Base-by-base conservation (phyloP, 2,329 filamentous ascomycete genomes). In the Rhynchosporium secalis region DNA sequence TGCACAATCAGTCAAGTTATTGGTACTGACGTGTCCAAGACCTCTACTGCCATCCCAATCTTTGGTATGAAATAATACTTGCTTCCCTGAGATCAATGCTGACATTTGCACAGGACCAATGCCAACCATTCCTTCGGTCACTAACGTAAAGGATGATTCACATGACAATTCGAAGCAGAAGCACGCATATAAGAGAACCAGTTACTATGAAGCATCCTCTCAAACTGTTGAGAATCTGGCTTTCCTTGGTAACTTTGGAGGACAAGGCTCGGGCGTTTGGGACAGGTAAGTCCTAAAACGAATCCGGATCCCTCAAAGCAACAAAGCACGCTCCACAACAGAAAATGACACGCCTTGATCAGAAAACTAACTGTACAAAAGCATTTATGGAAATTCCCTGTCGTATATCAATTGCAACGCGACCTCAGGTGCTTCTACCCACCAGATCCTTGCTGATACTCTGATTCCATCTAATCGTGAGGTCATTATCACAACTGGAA, bases 181-280 rank as follows among this genome's bases (percentile, higher is more conserved):
- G 31, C 29, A 45, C 13, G 52, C 68, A 26, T 83, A 79, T 75
- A 72, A 69, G 51, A 76, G 80, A 43, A 75, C 79, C 57, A 78
- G 77, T 31, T 82, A 80, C 69, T 84, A 83, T 67, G 73, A 78
- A 58, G 76, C 81, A 7, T 71, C 70, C 10, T 66, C 69, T 8
- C 74, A 76, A 45, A 76, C 75, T 61, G 75, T 79, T 26, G 77
- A 83, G 28, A 83, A 83, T 13, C 71, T 87, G 29, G 79, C 80
- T 36, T 87, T 87, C 75, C 74, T 87, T 41, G 85, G 85, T 67
- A 82, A 86, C 69, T 72, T 79, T 62, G 84, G 85, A 62, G 83
- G 81, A 45, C 72, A 78, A 41, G 79, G 80, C 46, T 86, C 83
- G 36, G 84, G 84, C 58, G 78, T 79, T 26, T 84, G 80, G 66